phyloP scores from a whole-genome alignment of 2,329 filamentous ascomycete genomes.

The Alternaria sp. region DNA sequence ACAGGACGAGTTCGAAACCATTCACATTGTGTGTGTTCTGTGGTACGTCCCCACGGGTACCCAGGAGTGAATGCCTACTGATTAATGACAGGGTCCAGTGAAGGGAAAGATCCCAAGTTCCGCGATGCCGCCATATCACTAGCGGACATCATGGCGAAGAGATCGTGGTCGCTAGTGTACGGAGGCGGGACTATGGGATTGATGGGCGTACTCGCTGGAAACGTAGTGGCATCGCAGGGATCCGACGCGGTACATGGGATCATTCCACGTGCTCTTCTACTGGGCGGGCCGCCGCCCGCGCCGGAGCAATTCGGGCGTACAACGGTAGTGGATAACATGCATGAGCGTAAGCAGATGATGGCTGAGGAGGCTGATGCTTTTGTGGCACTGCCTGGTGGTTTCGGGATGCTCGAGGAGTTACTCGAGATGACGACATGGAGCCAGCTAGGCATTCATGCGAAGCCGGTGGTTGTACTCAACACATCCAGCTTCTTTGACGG shows the following conservation, averaged over 20 bases:
- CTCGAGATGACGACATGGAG: constrained; percentile 6
- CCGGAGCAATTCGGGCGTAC: not conserved
- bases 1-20: not conserved
- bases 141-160: not conserved
- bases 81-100: not conserved
- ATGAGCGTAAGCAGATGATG: constrained; percentile 1
- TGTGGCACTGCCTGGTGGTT: constrained; percentile 2
- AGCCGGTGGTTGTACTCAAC: constrained; percentile 1
- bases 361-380: not conserved
- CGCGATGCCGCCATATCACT: not conserved
- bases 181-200: constrained; percentile 4
- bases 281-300: not conserved
- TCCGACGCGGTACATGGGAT: not conserved
- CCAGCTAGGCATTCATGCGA: not conserved
- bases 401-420: constrained; percentile 4
- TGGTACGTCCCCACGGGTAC: not conserved
- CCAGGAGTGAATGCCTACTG: not conserved
- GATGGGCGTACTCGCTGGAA: not conserved
- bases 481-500: not conserved
- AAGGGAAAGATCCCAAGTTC: not conserved
- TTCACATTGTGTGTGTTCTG: not conserved
- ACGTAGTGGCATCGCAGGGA: not conserved
- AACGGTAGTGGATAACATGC: not conserved
- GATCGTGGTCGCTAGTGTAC: not conserved
- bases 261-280: not conserved